Conservation (phyloP, 139 green algal species). For the Chara braunii region DNA sequence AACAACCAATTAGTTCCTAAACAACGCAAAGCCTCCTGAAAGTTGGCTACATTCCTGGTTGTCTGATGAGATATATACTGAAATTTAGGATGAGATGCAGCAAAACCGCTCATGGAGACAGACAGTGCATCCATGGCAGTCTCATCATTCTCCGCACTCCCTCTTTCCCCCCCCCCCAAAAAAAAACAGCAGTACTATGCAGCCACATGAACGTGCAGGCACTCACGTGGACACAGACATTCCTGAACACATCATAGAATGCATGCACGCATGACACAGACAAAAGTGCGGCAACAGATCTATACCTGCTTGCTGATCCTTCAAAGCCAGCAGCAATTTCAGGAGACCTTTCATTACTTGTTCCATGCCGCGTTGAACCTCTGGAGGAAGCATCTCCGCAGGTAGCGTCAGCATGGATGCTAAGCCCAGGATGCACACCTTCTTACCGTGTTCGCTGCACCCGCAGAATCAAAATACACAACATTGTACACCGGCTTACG, state of each 20-base stretch:
- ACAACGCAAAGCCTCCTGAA: background rate
- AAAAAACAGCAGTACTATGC: background rate
- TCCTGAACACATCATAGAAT: background rate
- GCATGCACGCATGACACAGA: background rate
- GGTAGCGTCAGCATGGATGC: constrained; percentile 32
- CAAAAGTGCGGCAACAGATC: background rate
- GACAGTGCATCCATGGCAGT: background rate
- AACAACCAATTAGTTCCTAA: background rate
- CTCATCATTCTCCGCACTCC: constrained; percentile 16
- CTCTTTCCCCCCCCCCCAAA: background rate
- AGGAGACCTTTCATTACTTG: constrained; percentile 32
- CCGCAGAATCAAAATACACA: no score
- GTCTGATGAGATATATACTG: background rate
- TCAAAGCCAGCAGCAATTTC: constrained; percentile 38
- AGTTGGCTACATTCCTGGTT: background rate
- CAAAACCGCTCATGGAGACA: constrained; percentile 6
- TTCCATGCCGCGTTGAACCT: constrained; percentile 2
- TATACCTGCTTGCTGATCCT: constrained; percentile 32
- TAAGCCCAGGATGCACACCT: constrained; percentile 43
- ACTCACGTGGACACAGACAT: background rate
- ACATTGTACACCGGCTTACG: no score
- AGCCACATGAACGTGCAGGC: background rate
- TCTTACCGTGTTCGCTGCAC: constrained; percentile 45
- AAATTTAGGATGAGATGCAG: background rate
- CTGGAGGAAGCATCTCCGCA: constrained; percentile 13